Evolutionary conservation across 176 grass and related monocot species (phyloP), one percentile per base, ranked within the genome.

Genomic region (Phoenix dactylifera): DNA sequence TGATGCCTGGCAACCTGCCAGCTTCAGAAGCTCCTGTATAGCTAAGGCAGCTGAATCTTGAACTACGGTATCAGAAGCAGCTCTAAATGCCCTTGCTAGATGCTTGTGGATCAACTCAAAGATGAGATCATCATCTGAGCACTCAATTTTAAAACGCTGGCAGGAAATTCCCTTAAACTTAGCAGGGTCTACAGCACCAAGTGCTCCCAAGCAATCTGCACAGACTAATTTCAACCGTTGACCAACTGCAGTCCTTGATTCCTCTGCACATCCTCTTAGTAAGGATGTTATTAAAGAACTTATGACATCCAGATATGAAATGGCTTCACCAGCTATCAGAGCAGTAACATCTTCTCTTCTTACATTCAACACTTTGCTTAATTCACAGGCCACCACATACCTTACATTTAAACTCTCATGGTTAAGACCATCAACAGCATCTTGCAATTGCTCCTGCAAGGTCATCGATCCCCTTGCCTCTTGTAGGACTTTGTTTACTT

Each of bases 51-150:
- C 91, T 68, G 91, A 85, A 79, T 96, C 91, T 63, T 96, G 86
- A 64, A 90, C 83, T 28, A 77, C 76, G 39, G 91, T 96, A 63
- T 85, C 86, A 75, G 83, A 81, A 80, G 91, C 86, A 71, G 83
- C 86, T 77, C 86, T 89, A 82, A 96, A 96, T 68, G 91, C 80
- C 57, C 86, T 86, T 71, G 91, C 86, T 71, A 96, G 80, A 87
- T 96, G 91, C 60, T 90, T 96, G 72, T 90, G 69, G 70, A 96
- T 96, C 69, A 96, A 96, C 74, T 96, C 91, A 79, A 90, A 96
- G 77, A 90, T 96, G 54, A 96, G 83, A 80, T 96, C 91, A 84
- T 96, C 87, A 3, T 96, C 91, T 79, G 91, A 96, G 76, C 91
- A 96, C 71, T 96, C 80, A 72, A 96, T 96, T 71, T 96, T 96